Percentiles rank a stretch among this genome's conserved stretches.
Conservation (phyloP, 352 stramenopile species). For the Pythium dissimile region DNA sequence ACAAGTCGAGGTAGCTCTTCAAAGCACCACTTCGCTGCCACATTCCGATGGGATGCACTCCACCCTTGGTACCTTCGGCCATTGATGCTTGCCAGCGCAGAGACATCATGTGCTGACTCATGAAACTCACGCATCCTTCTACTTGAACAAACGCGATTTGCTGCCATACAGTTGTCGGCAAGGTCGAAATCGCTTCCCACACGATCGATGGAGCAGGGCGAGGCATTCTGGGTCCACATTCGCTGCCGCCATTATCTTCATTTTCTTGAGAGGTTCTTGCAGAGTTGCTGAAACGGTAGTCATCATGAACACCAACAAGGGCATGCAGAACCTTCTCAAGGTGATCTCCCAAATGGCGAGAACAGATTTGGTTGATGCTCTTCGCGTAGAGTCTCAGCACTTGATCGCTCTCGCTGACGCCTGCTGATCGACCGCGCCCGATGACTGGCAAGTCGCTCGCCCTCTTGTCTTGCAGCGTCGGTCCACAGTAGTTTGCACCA, state of each 20-base stretch:
- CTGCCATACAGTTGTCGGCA: constrained; percentile 21
- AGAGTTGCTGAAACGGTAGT: constrained; percentile 67
- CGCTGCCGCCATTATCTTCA: constrained; percentile 1
- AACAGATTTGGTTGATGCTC: constrained; percentile 65
- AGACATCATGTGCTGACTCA: constrained; percentile 27
- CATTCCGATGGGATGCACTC: constrained; percentile 9
- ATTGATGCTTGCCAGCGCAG: constrained; percentile 26
- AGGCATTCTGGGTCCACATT: constrained; percentile 27
- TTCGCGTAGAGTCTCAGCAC: constrained; percentile 74
- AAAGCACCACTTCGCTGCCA: constrained; percentile 74
- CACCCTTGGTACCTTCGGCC: neutral
- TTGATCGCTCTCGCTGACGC: constrained; percentile 26
- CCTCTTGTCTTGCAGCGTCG: neutral
- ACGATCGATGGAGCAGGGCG: constrained; percentile 57
- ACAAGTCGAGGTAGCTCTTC: constrained; percentile 76
- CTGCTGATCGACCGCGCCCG: neutral
- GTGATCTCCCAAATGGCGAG: constrained; percentile 67
- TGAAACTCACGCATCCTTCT: constrained; percentile 22
- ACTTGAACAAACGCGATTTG: constrained; percentile 25
- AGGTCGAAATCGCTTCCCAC: constrained; percentile 45
- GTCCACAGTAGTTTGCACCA: constrained; percentile 22
- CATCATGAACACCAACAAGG: constrained; percentile 74
- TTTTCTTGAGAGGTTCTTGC: neutral
- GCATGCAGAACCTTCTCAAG: constrained; percentile 79
- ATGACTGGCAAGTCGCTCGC: neutral